These are phyloP conservation scores for Nigrograna mackinnonii DNA, from an alignment of 2,329 filamentous ascomycete species.

Conservation along the genomic window DNA sequence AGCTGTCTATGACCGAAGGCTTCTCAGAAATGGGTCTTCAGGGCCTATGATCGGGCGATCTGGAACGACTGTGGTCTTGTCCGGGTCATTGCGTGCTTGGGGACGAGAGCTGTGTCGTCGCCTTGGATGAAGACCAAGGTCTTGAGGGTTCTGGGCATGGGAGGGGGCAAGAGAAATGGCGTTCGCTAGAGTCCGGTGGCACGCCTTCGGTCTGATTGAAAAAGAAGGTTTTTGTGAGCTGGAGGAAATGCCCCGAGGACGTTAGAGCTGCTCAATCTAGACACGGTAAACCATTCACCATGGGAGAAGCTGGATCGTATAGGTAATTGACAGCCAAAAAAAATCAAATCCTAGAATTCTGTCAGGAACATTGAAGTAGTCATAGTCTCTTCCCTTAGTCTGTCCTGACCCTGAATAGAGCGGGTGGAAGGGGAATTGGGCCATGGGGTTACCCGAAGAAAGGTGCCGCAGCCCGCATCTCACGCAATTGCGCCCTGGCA, in stretches of 20 bases:
- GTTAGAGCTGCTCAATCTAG: neutral
- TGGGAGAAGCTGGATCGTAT: neutral
- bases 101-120: conserved; percentile 25
- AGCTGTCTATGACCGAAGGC: neutral
- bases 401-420: neutral
- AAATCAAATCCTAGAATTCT: too few species aligned
- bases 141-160: conserved; percentile 2
- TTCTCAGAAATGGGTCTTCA: neutral
- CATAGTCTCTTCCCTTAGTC: neutral
- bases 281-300: neutral
- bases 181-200: neutral
- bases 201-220: neutral
- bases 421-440: neutral
- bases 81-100: conserved; percentile 13
- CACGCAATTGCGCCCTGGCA: conserved; percentile 23
- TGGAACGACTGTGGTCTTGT: conserved; percentile 10
- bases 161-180: conserved; percentile 11
- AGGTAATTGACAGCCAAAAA: too few species aligned
- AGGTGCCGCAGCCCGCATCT: too few species aligned
- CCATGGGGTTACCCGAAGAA: neutral
- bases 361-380: too few species aligned
- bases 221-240: neutral
- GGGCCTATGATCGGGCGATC: conserved; percentile 3
- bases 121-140: conserved; percentile 29
- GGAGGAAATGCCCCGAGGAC: too few species aligned